phyloP scores from a whole-genome alignment of 2,329 filamentous ascomycete species.

The Aspergillus novoparasiticus region DNA sequence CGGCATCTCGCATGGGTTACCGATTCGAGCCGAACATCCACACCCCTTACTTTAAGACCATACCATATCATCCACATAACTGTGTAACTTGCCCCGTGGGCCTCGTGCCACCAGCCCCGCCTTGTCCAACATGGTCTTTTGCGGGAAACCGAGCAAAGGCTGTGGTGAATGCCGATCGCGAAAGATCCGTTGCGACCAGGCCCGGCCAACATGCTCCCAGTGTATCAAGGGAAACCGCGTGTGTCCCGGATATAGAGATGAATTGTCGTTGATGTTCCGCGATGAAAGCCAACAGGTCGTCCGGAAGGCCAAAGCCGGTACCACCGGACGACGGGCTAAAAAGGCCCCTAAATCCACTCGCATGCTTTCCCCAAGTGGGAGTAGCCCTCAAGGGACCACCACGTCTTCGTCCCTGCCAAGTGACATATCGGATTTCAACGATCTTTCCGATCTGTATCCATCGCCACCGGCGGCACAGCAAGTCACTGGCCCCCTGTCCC shows the following conservation, averaged over 20 bases:
- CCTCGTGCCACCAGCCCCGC: conserved; percentile 12
- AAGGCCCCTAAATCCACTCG: conserved; percentile 10
- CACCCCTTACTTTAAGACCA: background rate
- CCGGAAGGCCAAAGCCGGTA: conserved; percentile 43
- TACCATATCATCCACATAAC: background rate
- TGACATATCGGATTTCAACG: conserved; percentile 22
- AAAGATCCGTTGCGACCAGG: conserved; percentile 60
- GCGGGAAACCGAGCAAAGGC: conserved; percentile 49
- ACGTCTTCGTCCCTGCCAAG: conserved; percentile 2
- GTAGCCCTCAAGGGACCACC: conserved; percentile 10
- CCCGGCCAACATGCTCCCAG: conserved; percentile 63
- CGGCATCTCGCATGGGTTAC: conserved; percentile 13
- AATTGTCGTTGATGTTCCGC: conserved; percentile 66
- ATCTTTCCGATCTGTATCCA: conserved; percentile 18
- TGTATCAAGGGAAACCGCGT: conserved; percentile 62
- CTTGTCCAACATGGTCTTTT: conserved; percentile 41
- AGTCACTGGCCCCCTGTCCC: conserved; percentile 7
- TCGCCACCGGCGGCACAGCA: conserved; percentile 19
- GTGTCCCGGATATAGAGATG: conserved; percentile 67
- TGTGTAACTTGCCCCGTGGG: background rate
- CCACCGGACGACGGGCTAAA: conserved; percentile 9
- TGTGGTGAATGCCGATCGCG: conserved; percentile 47
- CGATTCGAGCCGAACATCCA: conserved; percentile 7
- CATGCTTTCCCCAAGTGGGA: conserved; percentile 31
- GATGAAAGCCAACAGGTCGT: conserved; percentile 67